phyloP scores from a whole-genome alignment of 495 filamentous ascomycete genomes.

The Letharia lupina region DNA sequence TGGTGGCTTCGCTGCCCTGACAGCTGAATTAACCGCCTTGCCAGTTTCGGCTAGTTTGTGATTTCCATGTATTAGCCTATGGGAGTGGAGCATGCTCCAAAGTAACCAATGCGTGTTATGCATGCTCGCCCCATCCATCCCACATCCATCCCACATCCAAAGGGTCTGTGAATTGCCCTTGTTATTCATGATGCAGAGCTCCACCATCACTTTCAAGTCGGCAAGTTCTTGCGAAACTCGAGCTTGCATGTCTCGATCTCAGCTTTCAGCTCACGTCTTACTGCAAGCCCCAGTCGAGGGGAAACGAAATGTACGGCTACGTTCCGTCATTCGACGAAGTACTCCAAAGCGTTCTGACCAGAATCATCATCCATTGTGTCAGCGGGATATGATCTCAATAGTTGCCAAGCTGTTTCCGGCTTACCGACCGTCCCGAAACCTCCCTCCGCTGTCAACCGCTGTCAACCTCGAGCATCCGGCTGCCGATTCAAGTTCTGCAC shows the following conservation, averaged over 20 bases:
- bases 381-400: background rate
- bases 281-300: background rate
- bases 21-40: conserved; percentile 1
- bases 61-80: background rate
- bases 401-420: background rate
- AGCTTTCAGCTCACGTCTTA: conserved; percentile 9
- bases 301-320: background rate
- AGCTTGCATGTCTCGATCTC: background rate
- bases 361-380: background rate
- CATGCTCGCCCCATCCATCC: too few species aligned
- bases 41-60: background rate
- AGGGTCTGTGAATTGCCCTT: background rate
- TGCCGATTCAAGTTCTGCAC: too few species aligned
- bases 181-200: background rate
- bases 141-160: background rate
- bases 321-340: background rate
- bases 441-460: background rate
- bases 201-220: background rate
- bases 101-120: too few species aligned
- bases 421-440: background rate
- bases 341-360: background rate
- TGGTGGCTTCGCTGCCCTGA: background rate
- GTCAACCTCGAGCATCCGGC: too few species aligned
- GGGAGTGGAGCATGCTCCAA: background rate
- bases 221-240: background rate